These are phyloP conservation scores for Plasmodium falciparum DNA, from an alignment of 169 alveolate genomes.

Conservation along the genomic window DNA sequence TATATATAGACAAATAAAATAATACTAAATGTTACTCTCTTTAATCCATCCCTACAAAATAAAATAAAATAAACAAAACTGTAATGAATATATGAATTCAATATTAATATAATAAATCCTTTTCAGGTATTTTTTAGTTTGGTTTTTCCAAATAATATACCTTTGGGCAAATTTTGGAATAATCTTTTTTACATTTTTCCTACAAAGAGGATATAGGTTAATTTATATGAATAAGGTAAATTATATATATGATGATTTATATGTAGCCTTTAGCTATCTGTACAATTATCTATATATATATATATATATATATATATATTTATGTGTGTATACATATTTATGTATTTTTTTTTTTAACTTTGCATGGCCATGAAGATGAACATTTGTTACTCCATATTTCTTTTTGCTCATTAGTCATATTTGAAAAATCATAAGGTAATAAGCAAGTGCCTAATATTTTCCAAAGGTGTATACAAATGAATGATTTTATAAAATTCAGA, in stretches of 20 bases:
- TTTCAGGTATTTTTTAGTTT: neutral
- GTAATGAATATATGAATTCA: neutral
- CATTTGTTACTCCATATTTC: constrained; percentile 74
- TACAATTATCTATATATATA: neutral
- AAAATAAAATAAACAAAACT: neutral
- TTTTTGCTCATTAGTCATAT: constrained; percentile 53
- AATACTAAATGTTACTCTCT: constrained; percentile 29
- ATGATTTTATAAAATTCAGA: neutral
- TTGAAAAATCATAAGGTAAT: constrained; percentile 46
- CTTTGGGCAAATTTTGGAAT: constrained; percentile 59
- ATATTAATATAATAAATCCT: neutral
- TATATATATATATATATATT: neutral
- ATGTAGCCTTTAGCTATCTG: neutral
- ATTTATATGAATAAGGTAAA: neutral
- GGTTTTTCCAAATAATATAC: constrained; percentile 17
- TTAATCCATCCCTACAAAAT: constrained; percentile 60
- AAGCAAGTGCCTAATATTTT: constrained; percentile 36
- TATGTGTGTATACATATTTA: neutral
- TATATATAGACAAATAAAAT: neutral
- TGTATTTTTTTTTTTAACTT: constrained; percentile 13
- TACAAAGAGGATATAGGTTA: neutral
- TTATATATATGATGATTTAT: neutral
- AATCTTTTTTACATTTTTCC: constrained; percentile 63
- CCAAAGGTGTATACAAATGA: no score
- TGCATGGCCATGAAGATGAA: constrained; percentile 69